These are phyloP conservation scores for Talaromyces sp. DNA, from an alignment of 2,329 filamentous ascomycete genomes.

Conservation along the genomic window DNA sequence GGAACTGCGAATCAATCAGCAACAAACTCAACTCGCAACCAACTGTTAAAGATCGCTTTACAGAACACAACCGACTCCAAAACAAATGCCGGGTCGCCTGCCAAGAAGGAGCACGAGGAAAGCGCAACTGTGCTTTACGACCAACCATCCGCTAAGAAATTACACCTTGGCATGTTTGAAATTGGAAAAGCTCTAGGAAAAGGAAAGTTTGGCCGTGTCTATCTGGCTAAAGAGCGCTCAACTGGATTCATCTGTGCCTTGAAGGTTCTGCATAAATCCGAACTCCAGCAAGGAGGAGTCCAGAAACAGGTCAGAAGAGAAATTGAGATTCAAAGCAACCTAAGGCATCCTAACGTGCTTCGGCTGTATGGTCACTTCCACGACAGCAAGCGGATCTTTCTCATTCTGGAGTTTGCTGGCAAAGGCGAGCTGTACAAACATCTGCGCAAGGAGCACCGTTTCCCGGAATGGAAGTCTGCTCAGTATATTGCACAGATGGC, in stretches of 20 bases:
- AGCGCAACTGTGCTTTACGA: constrained; percentile 47
- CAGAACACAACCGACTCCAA: constrained; percentile 67
- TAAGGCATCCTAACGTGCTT: constrained; percentile 79
- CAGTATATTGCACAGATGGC: constrained; percentile 89
- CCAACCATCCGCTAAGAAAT: constrained; percentile 55
- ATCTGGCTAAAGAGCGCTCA: constrained; percentile 72
- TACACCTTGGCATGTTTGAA: constrained; percentile 91
- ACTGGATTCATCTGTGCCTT: constrained; percentile 80
- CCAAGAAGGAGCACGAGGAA: constrained; percentile 54
- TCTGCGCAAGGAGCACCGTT: constrained; percentile 69
- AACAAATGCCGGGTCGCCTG: constrained; percentile 54
- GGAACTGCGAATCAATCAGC: constrained; percentile 39
- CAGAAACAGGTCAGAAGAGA: constrained; percentile 84
- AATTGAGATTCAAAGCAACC: constrained; percentile 84
- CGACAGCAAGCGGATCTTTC: constrained; percentile 79
- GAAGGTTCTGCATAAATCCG: constrained; percentile 80
- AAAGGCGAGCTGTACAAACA: constrained; percentile 87
- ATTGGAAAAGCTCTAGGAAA: constrained; percentile 82
- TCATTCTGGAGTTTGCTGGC: constrained; percentile 81
- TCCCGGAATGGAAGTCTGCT: constrained; percentile 79
- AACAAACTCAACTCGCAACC: constrained; percentile 60
- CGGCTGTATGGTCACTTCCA: constrained; percentile 84
- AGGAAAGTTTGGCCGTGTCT: constrained; percentile 82
- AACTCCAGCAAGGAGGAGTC: constrained; percentile 72
- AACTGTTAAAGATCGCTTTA: constrained; percentile 79